A percentile compares a stretch with the other conserved stretches of the same genome.
phyloP scores from a whole-genome alignment of 176 grass and related monocot species.

The Pontederia crassipes region DNA sequence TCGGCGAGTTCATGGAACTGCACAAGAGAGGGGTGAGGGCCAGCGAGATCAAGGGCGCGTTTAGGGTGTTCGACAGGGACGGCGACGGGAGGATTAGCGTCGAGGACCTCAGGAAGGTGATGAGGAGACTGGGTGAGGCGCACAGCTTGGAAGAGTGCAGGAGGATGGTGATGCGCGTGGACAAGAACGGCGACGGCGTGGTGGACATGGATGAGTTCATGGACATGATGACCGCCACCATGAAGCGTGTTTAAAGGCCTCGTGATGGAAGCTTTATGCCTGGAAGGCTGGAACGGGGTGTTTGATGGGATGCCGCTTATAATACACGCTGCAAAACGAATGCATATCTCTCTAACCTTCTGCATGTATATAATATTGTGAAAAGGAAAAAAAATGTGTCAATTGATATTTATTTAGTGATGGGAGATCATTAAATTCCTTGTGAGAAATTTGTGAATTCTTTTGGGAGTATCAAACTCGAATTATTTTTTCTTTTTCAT shows the following conservation, averaged over 20 bases:
- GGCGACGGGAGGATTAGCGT: slow-evolving; percentile 52
- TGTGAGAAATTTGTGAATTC: too few relatives aligned
- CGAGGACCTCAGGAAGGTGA: slow-evolving; percentile 33
- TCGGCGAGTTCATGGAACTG: slow-evolving; percentile 60
- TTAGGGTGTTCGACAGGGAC: slow-evolving; percentile 50
- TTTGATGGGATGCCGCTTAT: too few relatives aligned
- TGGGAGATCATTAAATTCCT: too few relatives aligned
- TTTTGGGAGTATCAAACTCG: too few relatives aligned
- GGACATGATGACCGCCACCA: slow-evolving; percentile 54
- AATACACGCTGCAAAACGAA: too few relatives aligned
- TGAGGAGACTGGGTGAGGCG: slow-evolving; percentile 31
- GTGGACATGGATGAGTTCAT: slow-evolving; percentile 80
- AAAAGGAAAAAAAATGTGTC: too few relatives aligned
- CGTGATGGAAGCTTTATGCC: too few relatives aligned
- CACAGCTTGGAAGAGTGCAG: slow-evolving; percentile 39
- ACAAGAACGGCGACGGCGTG: slow-evolving; percentile 39
- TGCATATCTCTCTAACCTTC: too few relatives aligned
- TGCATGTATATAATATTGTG: too few relatives aligned
- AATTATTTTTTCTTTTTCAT: too few relatives aligned
- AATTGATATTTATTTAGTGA: too few relatives aligned
- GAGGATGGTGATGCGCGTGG: slow-evolving; percentile 45
- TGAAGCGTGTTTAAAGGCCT: not conserved
- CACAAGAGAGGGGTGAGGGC: slow-evolving; percentile 50
- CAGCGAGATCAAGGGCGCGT: slow-evolving; percentile 48
- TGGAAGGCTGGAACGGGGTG: too few relatives aligned